Evolutionary conservation across 2,329 filamentous ascomycete species (phyloP), one percentile per base, ranked within the genome.

Genomic region (Penicillium sp.): DNA sequence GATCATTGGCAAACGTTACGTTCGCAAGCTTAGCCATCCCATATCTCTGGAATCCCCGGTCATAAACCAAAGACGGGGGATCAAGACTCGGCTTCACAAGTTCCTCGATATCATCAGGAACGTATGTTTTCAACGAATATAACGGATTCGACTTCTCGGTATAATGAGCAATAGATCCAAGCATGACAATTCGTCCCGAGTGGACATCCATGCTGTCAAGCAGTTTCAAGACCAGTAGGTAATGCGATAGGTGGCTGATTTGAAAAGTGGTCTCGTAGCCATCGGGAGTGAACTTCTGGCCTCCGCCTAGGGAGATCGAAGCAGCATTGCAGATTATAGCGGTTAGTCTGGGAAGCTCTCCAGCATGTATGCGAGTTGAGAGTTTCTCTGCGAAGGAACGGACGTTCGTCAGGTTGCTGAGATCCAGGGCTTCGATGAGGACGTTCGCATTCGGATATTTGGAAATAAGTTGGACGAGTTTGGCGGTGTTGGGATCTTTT

Each of bases 31-130:
- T 82, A 1, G 76, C 74, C 25, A 72, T 73, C 2, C 70, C 78
- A 61, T 81, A 82, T 53, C 77, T 67, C 53, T 77, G 72, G 31
- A 79, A 80, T 3, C 79, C 78, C 5, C 69, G 65, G 3, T 74
- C 78, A 23, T 72, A 59, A 23, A 72, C 68, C 19, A 80, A 72
- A 0, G 53, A 53, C 3, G 54, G 39, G 1, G 59, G 56, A 56
- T 77, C 74, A 3, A 65, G 54, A 0, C 47, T 27, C 1, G 76
- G 75, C 49, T 75, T 71, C 9, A 75, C 67, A 45, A 80, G 64
- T 3, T 67, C 39, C 4, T 77, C 74, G 2, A 79, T 45, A 47
- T 77, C 65, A 1, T 70, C 62, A 0, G 76, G 75, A 35, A 80
- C 67, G 0, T 39, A 55, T 1, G 77, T 70, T 0, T 69, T 67